Evolutionary conservation across 1,139 yeast species (phyloP).

Genomic region (Meyerozyma athensensis): DNA sequence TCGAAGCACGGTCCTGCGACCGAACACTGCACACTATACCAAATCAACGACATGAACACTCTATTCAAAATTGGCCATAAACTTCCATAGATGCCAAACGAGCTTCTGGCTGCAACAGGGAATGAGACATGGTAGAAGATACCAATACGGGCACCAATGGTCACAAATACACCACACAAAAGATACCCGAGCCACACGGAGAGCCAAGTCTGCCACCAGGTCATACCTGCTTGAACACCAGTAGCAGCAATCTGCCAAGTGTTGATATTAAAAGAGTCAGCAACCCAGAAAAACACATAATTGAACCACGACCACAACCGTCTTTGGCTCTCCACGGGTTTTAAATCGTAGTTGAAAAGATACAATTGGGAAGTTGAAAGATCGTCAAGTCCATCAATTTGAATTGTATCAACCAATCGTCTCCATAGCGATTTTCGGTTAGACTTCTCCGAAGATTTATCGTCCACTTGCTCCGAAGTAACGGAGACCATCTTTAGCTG

Average conservation of each 20-base stretch:
- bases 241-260: constrained; percentile 92
- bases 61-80: constrained; percentile 78
- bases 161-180: constrained; percentile 58
- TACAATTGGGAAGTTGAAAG: constrained; percentile 50
- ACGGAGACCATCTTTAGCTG: constrained; percentile 1
- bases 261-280: constrained; percentile 82
- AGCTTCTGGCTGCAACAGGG: constrained; percentile 67
- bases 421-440: constrained; percentile 6
- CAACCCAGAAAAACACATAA: constrained; percentile 75
- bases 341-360: constrained; percentile 66
- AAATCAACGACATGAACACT: constrained; percentile 76
- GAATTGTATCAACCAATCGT: constrained; percentile 5
- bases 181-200: constrained; percentile 75
- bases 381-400: constrained; percentile 19
- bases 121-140: constrained; percentile 70
- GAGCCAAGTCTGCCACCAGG: constrained; percentile 90
- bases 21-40: constrained; percentile 83
- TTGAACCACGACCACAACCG: constrained; percentile 82
- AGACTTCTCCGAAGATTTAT: neutral
- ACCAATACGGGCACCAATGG: constrained; percentile 65
- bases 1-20: constrained; percentile 81
- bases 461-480: constrained; percentile 1
- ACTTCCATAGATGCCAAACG: constrained; percentile 76
- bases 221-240: constrained; percentile 66
- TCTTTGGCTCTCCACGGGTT: constrained; percentile 66